Base-by-base conservation (phyloP, 495 filamentous ascomycete species). In the Staphylotrichum longicolle region DNA sequence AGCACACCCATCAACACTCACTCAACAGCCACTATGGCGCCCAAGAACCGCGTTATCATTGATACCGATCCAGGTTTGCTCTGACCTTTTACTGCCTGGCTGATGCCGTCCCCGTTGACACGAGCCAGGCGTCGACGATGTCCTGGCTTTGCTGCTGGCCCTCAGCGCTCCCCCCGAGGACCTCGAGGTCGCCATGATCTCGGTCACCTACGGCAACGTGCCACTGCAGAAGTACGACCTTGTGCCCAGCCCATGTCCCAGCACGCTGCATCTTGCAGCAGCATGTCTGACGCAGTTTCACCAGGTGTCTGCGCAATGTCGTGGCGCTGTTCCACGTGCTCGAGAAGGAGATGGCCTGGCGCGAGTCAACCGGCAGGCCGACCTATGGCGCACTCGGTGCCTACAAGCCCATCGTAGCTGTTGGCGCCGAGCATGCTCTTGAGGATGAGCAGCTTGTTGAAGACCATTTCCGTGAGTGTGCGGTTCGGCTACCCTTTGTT, bases 301-400 rank as follows among this genome's bases (percentile, higher is more conserved):
- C 15, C 64, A 93, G 90, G 72, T 96, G 91, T 70, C 81, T 96
- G 46, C 86, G 88, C 15, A 99, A 99, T 78, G 86, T 90, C 51
- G 83, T 98, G 57, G 88, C 91, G 32, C 82, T 97, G 73, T 98
- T 98, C 77, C 88, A 97, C 68, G 87, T 93, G 64, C 83, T 99
- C 64, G 91, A 96, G 63, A 88, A 89, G 60, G 94, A 99, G 75
- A 85, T 88, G 67, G 78, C 83, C 68, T 99, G 94, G 93, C 84
- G 94, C 44, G 80, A 82, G 67, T 74, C 82, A 3, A 80, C 85
- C 5, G 88, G 87, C 5, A 79, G 82, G 0, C 80, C 86, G 51
- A 86, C 88, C 5, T 98, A 91, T 63, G 82, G 83, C 48, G 78
- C 82, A 9, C 75, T 99, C 66, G 78, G 79, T 42, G 78, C 81